Evolutionary conservation across 2,329 filamentous ascomycete species (phyloP).

Genomic region (Elsinoe perseae): DNA sequence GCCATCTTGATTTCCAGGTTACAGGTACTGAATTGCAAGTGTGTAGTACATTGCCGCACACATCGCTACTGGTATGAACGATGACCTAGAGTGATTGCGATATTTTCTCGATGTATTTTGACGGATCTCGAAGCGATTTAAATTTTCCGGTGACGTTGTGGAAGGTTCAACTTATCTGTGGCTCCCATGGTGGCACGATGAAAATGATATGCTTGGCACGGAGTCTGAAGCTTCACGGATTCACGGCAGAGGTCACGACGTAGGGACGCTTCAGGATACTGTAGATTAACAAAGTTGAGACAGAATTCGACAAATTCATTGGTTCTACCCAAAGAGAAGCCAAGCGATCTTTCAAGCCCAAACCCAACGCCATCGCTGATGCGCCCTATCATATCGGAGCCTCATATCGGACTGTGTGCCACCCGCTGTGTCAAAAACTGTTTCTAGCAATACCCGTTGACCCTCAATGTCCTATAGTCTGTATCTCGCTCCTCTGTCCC

Average conservation of each 20-base stretch:
- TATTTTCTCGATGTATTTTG: too few relatives aligned
- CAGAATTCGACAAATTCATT: not conserved
- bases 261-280: not conserved
- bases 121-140: too few relatives aligned
- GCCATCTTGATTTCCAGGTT: too few relatives aligned
- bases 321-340: not conserved
- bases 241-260: not conserved
- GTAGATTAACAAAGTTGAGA: not conserved
- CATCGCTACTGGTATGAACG: too few relatives aligned
- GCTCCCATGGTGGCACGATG: not conserved
- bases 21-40: too few relatives aligned
- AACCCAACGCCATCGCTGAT: slow-evolving; percentile 8
- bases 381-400: slow-evolving; percentile 4
- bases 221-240: not conserved
- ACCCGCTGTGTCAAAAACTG: not conserved
- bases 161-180: too few relatives aligned
- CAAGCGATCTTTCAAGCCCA: not conserved
- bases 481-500: not conserved
- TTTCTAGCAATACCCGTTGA: not conserved
- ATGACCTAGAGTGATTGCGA: too few relatives aligned
- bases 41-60: too few relatives aligned
- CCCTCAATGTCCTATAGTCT: not conserved
- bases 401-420: slow-evolving; percentile 12
- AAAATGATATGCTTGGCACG: not conserved
- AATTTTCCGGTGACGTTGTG: too few relatives aligned